These are phyloP conservation scores for Leishmania gerbilli DNA, from an alignment of 208 protist genomes.

Conservation along the genomic window DNA sequence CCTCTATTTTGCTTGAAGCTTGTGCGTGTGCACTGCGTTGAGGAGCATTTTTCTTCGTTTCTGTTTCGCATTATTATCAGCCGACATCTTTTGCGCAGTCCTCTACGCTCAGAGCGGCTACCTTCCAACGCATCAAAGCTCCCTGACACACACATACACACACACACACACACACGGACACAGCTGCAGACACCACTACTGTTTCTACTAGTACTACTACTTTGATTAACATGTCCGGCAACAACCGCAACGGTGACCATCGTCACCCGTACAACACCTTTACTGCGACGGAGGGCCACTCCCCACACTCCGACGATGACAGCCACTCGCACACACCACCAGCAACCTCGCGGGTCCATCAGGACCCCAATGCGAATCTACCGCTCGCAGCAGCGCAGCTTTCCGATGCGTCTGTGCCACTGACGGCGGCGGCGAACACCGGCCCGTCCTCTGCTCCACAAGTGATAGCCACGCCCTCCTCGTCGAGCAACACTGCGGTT, in stretches of 20 bases:
- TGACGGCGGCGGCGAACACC: background rate
- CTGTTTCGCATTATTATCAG: slow-evolving; percentile 4
- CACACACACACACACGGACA: background rate
- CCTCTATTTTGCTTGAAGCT: background rate
- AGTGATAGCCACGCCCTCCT: background rate
- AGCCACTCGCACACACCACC: background rate
- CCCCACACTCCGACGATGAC: background rate
- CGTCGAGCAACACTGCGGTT: background rate
- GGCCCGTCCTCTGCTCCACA: background rate
- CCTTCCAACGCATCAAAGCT: background rate
- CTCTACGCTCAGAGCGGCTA: background rate
- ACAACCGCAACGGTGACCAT: slow-evolving; percentile 4
- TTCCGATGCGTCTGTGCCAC: slow-evolving; percentile 3
- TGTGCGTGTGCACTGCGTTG: background rate
- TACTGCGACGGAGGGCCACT: background rate
- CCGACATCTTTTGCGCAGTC: background rate
- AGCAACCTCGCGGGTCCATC: background rate
- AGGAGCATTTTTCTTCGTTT: background rate
- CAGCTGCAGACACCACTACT: background rate
- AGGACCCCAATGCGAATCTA: slow-evolving; percentile 6
- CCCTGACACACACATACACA: background rate
- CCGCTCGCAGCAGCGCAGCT: background rate
- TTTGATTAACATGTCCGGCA: slow-evolving; percentile 1
- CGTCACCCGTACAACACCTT: background rate
- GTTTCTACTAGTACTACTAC: background rate